Conservation (phyloP, 2,329 filamentous ascomycete species). For the Laburnicola sp. region DNA sequence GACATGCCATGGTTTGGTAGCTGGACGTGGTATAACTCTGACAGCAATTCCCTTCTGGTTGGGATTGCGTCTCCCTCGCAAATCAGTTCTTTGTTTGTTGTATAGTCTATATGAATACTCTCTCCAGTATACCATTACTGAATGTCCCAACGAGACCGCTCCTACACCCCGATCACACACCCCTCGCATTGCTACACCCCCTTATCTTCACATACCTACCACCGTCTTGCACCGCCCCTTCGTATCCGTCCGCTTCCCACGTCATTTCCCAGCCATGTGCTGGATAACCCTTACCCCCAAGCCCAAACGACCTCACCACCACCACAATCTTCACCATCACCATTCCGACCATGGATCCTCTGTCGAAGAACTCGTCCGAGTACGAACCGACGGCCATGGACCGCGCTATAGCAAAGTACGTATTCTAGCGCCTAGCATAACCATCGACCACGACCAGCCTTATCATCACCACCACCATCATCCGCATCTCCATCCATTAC, state of each 20-base stretch:
- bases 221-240: conserved; percentile 28
- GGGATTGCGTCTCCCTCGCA: no score
- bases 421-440: conserved; percentile 25
- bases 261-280: conserved; percentile 32
- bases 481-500: conserved; percentile 30
- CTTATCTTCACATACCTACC: conserved; percentile 25
- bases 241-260: conserved; percentile 24
- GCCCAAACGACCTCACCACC: conserved; percentile 20
- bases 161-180: conserved; percentile 17
- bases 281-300: conserved; percentile 38
- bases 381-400: conserved; percentile 16
- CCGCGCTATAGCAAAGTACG: conserved; percentile 28
- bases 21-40: no score
- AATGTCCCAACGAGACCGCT: conserved; percentile 28
- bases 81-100: not conserved
- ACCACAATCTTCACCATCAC: conserved; percentile 17
- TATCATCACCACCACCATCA: conserved; percentile 17
- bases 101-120: not conserved
- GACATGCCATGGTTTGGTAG: no score
- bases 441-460: conserved; percentile 14
- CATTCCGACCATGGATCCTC: conserved; percentile 26
- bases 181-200: conserved; percentile 25
- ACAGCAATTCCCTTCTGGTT: no score
- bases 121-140: conserved; percentile 10
- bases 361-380: conserved; percentile 35